A percentile compares a stretch with the other conserved stretches of the same genome.
These are phyloP conservation scores for Epicoccum sorghinum DNA, from an alignment of 2,329 filamentous ascomycete species.

Conservation along the genomic window DNA sequence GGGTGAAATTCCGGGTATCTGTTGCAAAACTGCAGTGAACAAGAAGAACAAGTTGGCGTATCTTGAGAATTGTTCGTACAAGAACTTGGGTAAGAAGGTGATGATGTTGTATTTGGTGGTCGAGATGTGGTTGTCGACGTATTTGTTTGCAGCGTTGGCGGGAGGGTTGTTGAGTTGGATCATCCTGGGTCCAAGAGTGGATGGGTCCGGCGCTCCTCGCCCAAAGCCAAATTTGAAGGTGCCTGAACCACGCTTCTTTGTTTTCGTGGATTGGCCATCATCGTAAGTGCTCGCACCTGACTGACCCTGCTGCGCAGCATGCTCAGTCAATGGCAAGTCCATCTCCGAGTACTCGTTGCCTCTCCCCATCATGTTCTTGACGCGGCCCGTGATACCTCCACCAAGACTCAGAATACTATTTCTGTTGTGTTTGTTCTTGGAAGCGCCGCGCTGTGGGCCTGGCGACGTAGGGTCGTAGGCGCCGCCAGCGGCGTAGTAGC, in stretches of 20 bases:
- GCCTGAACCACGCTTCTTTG: slow-evolving; percentile 55
- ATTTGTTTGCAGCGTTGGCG: slow-evolving; percentile 87
- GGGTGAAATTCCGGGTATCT: slow-evolving; percentile 92
- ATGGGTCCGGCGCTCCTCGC: slow-evolving; percentile 81
- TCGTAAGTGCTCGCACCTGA: slow-evolving; percentile 50
- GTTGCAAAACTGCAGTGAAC: slow-evolving; percentile 92
- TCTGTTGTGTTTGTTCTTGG: slow-evolving; percentile 70
- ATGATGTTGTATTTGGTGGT: slow-evolving; percentile 96
- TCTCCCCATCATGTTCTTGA: slow-evolving; percentile 92
- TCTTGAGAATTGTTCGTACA: slow-evolving; percentile 98
- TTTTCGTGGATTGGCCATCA: slow-evolving; percentile 31
- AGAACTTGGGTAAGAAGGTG: slow-evolving; percentile 94
- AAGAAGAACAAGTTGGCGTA: slow-evolving; percentile 99
- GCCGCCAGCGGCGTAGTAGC: slow-evolving; percentile 75
- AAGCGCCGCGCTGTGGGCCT: slow-evolving; percentile 54
- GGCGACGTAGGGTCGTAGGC: slow-evolving; percentile 62
- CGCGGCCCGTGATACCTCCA: slow-evolving; percentile 82
- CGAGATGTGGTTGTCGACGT: slow-evolving; percentile 94
- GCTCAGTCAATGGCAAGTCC: slow-evolving; percentile 92
- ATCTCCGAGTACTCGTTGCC: slow-evolving; percentile 90
- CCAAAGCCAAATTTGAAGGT: slow-evolving; percentile 94
- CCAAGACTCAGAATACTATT: slow-evolving; percentile 90
- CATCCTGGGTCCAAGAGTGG: slow-evolving; percentile 86
- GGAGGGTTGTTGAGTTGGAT: slow-evolving; percentile 97
- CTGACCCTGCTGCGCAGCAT: slow-evolving; percentile 57